phyloP scores from a whole-genome alignment of 108 stramenopile genomes.

The Fragilariopsis cylindrus region DNA sequence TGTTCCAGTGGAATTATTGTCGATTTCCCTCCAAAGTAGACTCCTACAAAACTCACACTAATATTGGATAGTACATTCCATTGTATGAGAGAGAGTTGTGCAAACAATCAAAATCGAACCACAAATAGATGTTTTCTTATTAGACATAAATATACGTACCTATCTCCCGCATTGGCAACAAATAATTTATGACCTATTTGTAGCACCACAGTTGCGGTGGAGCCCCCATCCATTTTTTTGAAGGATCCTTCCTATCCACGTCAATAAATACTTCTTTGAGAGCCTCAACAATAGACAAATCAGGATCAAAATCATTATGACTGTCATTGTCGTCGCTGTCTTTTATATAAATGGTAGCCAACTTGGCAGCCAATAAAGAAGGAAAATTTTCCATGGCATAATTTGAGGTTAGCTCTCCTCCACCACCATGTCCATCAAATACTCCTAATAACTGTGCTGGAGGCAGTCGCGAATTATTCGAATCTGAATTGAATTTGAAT shows the following conservation, averaged over 20 bases:
- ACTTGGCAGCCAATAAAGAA: constrained; percentile 49
- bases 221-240: constrained; percentile 54
- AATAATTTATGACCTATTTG: constrained; percentile 64
- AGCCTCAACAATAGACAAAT: constrained; percentile 32
- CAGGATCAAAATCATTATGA: neutral
- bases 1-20: neutral
- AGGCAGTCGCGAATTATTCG: neutral
- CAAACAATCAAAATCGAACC: neutral
- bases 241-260: constrained; percentile 67
- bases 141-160: constrained; percentile 1
- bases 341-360: constrained; percentile 15
- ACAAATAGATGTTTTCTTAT: neutral
- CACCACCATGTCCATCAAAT: constrained; percentile 83
- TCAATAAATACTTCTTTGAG: constrained; percentile 73
- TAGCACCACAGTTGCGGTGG: constrained; percentile 71
- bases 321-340: constrained; percentile 27
- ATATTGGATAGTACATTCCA: constrained; percentile 66
- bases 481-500: constrained; percentile 1
- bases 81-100: neutral
- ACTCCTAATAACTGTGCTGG: constrained; percentile 59
- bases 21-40: constrained; percentile 8
- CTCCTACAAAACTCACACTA: constrained; percentile 30
- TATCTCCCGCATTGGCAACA: constrained; percentile 84
- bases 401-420: constrained; percentile 74
- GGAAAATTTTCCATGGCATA: constrained; percentile 66